Base-by-base conservation (phyloP, 106 monocot genomes). In the Dendrobium huoshanense region DNA sequence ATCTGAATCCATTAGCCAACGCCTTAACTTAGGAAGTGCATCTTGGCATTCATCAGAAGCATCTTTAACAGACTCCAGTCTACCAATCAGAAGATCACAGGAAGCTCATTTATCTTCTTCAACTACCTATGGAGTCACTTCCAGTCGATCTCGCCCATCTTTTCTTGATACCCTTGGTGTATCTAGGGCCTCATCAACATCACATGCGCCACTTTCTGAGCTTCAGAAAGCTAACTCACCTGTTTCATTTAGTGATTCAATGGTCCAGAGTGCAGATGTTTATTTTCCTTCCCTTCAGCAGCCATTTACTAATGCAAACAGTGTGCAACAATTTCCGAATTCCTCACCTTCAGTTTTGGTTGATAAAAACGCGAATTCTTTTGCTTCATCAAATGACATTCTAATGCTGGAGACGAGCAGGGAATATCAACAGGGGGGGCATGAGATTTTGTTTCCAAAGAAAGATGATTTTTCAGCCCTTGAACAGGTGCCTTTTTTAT, bases 161-260 rank as follows among this genome's bases (percentile, higher is more conserved):
- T 99, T 99, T 83, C 95, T 93, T 86, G 93, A 95, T 65, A 86
- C 93, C 27, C 58, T 99, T 84, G 93, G 91, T 74, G 85, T 88
- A 17, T 81, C 88, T 61, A 84, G 81, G 77, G 87, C 22, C 58
- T 81, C 89, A 67, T 87, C 89, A 70, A 80, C 15, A 33, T 84
- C 87, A 74, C 49, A 80, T 82, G 78, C 41, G 22, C 61, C 49
- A 22, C 16, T 51, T 51, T 51, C 10, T 51, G 51, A 51, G 15
- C 51, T 51, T 51, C 51, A 10, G 3, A 51, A 51, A 51, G 45
- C 75, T 72, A 83, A 88, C 77, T 76, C 77, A n/a, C 41, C 74
- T 68, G 68, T 75, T 45, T 75, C 84, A 78, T 61, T 79, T 43
- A 75, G 42, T 51, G 84, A 79, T 75, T 79, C 82, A 73, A 82